Evolutionary conservation across 805 yeast genomes (phyloP), one percentile per base, ranked within the genome.

Genomic region (Candida tallmaniae): DNA sequence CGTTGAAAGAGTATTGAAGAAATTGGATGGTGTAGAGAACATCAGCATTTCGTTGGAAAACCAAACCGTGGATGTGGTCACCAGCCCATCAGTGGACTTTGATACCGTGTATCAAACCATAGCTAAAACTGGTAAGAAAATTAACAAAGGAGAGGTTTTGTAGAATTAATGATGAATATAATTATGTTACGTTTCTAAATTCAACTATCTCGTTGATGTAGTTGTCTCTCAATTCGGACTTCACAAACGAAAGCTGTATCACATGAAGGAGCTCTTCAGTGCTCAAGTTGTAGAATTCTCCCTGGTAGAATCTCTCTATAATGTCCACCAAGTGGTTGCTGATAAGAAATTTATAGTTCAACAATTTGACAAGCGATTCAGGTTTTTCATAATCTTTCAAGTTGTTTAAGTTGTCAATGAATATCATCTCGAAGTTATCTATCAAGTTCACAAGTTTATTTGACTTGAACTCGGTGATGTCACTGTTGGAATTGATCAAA

Each of bases 111-210:
- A 80, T 36, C 79, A 72, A 35, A 79, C 87, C 37, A 90, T 90
- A 44, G 66, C 80, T 42, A 90, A 90, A 69, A 88, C 97, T 1
- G 97, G 97, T 23, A 90, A 90, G 68, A 78, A 78, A 49, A 82
- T 90, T 39, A 66, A 72, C 30, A 34, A 41, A 15, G 41, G 44
- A 5, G 34, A 35, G 7, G 45, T 44, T 29, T 37, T 44, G 10
- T 20, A 20, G 23, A 20, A 20, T 7, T 20, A 39, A 35, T 18
- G 6, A 16, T 28, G 29, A 23, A 42, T 32, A 24, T 24, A 14
- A 24, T 24, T 27, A 27, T 6, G 18, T 11, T 8, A 27, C 29
- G 27, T 43, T 54, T 48, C 80, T 56, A 21, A 70, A 62, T 21
- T 68, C 70, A 21, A 56, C 42, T 26, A 75, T 74, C 40, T 74